Conservation (phyloP, 2,329 filamentous ascomycete species). For the Penicillium polonicum region DNA sequence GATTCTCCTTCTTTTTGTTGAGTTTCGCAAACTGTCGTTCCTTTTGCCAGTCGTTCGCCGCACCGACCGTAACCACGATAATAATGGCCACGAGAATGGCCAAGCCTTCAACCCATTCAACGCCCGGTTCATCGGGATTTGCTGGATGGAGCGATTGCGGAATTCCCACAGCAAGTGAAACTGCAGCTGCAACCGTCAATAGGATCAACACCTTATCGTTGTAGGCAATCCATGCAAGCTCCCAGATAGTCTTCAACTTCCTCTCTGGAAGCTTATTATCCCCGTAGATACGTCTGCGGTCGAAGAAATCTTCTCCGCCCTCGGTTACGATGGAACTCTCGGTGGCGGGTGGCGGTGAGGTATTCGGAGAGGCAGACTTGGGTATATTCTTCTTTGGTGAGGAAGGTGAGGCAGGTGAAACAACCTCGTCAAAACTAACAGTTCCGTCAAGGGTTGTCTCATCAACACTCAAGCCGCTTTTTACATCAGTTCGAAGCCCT, state of each 20-base stretch:
- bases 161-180: conserved; percentile 71
- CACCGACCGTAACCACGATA: conserved; percentile 73
- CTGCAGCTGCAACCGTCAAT: conserved; percentile 67
- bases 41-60: conserved; percentile 80
- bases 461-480: conserved; percentile 67
- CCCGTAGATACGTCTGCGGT: conserved; percentile 69
- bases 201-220: conserved; percentile 78
- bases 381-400: conserved; percentile 18
- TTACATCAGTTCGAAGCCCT: conserved; percentile 65
- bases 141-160: conserved; percentile 65
- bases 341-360: conserved; percentile 4
- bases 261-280: conserved; percentile 67
- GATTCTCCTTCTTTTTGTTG: conserved; percentile 76
- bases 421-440: conserved; percentile 66
- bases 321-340: conserved; percentile 8
- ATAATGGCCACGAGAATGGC: conserved; percentile 75
- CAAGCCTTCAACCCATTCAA: conserved; percentile 80
- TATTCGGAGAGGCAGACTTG: conserved; percentile 30
- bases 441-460: conserved; percentile 63
- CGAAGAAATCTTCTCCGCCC: conserved; percentile 41
- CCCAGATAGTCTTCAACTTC: conserved; percentile 67
- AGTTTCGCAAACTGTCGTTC: conserved; percentile 77
- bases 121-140: conserved; percentile 53
- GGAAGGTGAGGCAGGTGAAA: neutral
- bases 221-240: conserved; percentile 75